Evolutionary conservation across 164 flowering plant species (phyloP), one percentile per base, ranked within the genome.

Genomic region (Sextonia rubra): DNA sequence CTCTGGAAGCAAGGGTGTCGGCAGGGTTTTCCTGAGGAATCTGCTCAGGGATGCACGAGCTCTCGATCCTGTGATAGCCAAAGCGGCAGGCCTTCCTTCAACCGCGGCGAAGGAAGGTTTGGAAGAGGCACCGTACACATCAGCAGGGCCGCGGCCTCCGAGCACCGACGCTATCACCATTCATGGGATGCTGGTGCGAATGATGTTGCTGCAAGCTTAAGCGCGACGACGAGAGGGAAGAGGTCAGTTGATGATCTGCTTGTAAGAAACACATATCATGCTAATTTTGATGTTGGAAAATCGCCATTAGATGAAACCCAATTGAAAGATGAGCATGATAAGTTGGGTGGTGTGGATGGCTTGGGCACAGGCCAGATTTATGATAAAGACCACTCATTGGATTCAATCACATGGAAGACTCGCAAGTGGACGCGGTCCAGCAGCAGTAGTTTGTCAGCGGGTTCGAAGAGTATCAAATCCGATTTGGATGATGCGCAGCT

Each of bases 1-100:
- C 86, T 90, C 83, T 85, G 87, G 80, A 89, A 84, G 94, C 97
- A 92, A 81, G 92, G 96, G 65, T 89, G 85, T 74, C 88, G 88
- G 83, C 89, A 84, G 79, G 26, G 79, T 68, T 87, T 79, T 64
- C 76, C 87, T 17, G 94, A 89, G 69, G 98, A 92, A 22, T 63
- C 85, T 32, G 79, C 79, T 64, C 78, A 82, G 77, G 91, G 93
- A 26, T 83, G 81, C 69, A 63, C 69, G 25, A 82, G 86, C 3
- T 75, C 85, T 66, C 82, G 97, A 71, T 76, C 86, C 5, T 70
- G 78, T 72, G 90, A 89, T 25, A 86, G 83, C 30, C 94, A 87
- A 25, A 82, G 74, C 75, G 75, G 63, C 63, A 75, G 91, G 60
- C 77, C 82, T 6, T 79, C 85, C n/a, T 37, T 68, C 11, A 73